Evolutionary conservation across 495 filamentous ascomycete genomes (phyloP).

Genomic region (Oidiodendron maius): DNA sequence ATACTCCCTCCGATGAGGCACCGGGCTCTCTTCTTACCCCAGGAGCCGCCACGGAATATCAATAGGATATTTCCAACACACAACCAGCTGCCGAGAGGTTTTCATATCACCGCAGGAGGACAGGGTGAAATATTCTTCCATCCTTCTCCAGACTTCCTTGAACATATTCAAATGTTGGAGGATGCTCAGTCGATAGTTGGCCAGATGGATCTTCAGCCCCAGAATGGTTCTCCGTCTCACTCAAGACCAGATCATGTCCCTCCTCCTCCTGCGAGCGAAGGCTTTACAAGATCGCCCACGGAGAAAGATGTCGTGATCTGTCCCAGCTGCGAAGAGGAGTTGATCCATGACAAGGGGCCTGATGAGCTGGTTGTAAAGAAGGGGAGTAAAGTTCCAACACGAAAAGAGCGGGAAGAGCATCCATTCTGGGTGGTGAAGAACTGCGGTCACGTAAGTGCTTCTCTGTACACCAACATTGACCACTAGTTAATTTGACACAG

Average conservation of each 20-base stretch:
- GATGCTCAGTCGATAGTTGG: constrained; percentile 20
- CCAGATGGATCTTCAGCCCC: constrained; percentile 28
- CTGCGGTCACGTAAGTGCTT: constrained; percentile 69
- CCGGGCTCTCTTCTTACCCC: constrained; percentile 13
- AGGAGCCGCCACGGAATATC: background rate
- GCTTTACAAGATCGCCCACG: constrained; percentile 57
- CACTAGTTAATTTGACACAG: constrained; percentile 29
- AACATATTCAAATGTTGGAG: background rate
- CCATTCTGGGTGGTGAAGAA: constrained; percentile 68
- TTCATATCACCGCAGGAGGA: background rate
- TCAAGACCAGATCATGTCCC: constrained; percentile 43
- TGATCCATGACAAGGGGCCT: constrained; percentile 47
- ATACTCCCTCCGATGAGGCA: background rate
- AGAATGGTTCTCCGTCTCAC: constrained; percentile 20
- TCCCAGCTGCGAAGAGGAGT: constrained; percentile 65
- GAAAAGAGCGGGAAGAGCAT: constrained; percentile 34
- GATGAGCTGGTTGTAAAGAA: constrained; percentile 35
- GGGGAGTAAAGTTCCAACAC: constrained; percentile 13
- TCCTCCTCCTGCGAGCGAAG: constrained; percentile 49
- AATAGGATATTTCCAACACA: background rate
- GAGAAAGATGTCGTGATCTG: constrained; percentile 64
- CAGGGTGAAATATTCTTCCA: background rate
- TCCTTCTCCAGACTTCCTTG: background rate
- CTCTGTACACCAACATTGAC: background rate
- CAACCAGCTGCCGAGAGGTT: background rate